Percentiles rank a stretch among this genome's conserved stretches.
Conservation (phyloP, 2,329 filamentous ascomycete species). For the Aspergillus felis region DNA sequence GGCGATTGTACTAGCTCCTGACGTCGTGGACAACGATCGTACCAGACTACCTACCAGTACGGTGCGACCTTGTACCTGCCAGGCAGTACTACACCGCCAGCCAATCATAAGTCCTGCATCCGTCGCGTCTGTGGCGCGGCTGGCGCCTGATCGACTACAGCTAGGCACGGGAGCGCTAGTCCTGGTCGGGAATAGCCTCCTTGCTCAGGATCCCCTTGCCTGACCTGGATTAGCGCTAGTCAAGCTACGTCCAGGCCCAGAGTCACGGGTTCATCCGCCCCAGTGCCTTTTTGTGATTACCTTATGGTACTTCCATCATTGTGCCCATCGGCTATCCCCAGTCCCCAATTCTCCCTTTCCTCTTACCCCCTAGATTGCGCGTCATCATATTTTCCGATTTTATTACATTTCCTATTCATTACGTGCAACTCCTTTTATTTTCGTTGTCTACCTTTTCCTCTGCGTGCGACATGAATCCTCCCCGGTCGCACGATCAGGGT, state of each 20-base stretch:
- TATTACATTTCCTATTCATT: slow-evolving; percentile 2
- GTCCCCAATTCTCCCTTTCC: slow-evolving; percentile 2
- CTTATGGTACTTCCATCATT: slow-evolving; percentile 15
- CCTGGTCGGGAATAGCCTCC: slow-evolving; percentile 17
- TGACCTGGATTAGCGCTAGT: slow-evolving; percentile 25
- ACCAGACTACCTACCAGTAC: not conserved
- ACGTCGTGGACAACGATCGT: not conserved
- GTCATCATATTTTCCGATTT: slow-evolving; percentile 1
- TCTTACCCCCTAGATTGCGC: slow-evolving; percentile 7
- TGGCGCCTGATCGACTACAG: slow-evolving; percentile 23
- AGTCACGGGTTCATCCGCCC: slow-evolving; percentile 32
- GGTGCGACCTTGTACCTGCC: slow-evolving; percentile 2
- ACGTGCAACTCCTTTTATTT: not conserved
- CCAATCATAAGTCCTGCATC: slow-evolving; percentile 15
- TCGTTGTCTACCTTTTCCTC: slow-evolving; percentile 4
- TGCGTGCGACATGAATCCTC: slow-evolving; percentile 35
- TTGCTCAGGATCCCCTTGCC: slow-evolving; percentile 15
- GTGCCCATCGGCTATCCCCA: slow-evolving; percentile 13
- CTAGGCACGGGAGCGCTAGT: slow-evolving; percentile 34
- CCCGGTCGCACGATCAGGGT: slow-evolving; percentile 29
- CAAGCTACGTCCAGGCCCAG: slow-evolving; percentile 22
- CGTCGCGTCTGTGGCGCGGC: slow-evolving; percentile 9
- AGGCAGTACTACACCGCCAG: slow-evolving; percentile 5
- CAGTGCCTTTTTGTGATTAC: slow-evolving; percentile 18
- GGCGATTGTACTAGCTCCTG: not conserved